Evolutionary conservation across 2,329 filamentous ascomycete genomes (phyloP).

Genomic region (Penicillium sp.): DNA sequence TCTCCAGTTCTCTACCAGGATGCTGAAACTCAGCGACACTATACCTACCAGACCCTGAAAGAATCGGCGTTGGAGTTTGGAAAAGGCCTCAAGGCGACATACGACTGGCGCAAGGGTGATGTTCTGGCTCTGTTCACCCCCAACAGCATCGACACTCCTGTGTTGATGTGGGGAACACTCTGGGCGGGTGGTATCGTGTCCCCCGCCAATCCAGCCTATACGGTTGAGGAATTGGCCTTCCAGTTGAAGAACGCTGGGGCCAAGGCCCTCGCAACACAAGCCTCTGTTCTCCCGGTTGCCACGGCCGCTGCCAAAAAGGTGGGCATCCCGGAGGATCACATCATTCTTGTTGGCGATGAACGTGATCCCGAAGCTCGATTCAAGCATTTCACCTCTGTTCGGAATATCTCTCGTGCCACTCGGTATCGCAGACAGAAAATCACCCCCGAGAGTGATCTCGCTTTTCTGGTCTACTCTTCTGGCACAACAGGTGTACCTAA

Average conservation of each 20-base stretch:
- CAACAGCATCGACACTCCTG: conserved; percentile 82
- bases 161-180: conserved; percentile 75
- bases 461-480: conserved; percentile 85
- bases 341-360: conserved; percentile 73
- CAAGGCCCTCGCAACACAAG: conserved; percentile 75
- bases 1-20: conserved; percentile 77
- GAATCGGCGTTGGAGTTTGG: conserved; percentile 74
- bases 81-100: conserved; percentile 72
- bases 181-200: conserved; percentile 83
- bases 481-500: conserved; percentile 92
- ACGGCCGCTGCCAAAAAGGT: conserved; percentile 69
- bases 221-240: conserved; percentile 78
- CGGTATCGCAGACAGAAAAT: conserved; percentile 66
- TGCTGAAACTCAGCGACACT: conserved; percentile 67
- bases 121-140: conserved; percentile 82
- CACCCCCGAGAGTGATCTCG: conserved; percentile 71
- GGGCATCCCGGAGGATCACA: conserved; percentile 71
- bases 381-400: conserved; percentile 74
- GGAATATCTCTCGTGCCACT: conserved; percentile 64
- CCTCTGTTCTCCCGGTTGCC: conserved; percentile 66
- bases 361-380: conserved; percentile 61
- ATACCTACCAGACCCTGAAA: conserved; percentile 73
- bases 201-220: conserved; percentile 90
- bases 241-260: conserved; percentile 80
- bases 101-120: conserved; percentile 81